phyloP scores from a whole-genome alignment of 805 yeast species.

The Kazachstania viticola region DNA sequence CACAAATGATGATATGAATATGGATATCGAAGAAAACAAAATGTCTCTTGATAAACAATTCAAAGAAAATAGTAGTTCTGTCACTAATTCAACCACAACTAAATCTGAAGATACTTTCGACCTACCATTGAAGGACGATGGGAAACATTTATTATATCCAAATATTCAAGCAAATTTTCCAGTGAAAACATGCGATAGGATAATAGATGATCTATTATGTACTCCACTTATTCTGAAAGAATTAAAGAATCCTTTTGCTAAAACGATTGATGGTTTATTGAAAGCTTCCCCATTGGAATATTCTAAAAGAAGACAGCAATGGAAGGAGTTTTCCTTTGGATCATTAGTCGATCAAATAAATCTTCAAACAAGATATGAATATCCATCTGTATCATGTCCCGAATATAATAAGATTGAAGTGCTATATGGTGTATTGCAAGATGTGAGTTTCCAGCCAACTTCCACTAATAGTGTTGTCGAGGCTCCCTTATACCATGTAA shows the following conservation, averaged over 20 bases:
- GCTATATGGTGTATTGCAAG: constrained; percentile 20
- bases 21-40: no score
- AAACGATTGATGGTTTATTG: no score
- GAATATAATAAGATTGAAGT: constrained; percentile 22
- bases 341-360: constrained; percentile 22
- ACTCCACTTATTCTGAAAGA: no score
- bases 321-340: constrained; percentile 17
- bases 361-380: constrained; percentile 20
- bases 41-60: no score
- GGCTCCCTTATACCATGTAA: constrained; percentile 25
- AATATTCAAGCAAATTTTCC: constrained; percentile 12
- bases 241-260: no score
- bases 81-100: no score
- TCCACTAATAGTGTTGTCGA: constrained; percentile 9
- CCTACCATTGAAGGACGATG: constrained; percentile 13
- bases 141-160: constrained; percentile 19
- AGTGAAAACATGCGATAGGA: constrained; percentile 56
- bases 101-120: no score
- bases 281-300: constrained; percentile 21
- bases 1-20: no score
- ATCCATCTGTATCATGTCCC: constrained; percentile 20
- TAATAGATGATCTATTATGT: constrained; percentile 44
- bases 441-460: constrained; percentile 4
- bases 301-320: constrained; percentile 16
- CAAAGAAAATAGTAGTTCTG: no score